Evolutionary conservation across 2,329 filamentous ascomycete genomes (phyloP).

Genomic region (Fusarium bulbicola): DNA sequence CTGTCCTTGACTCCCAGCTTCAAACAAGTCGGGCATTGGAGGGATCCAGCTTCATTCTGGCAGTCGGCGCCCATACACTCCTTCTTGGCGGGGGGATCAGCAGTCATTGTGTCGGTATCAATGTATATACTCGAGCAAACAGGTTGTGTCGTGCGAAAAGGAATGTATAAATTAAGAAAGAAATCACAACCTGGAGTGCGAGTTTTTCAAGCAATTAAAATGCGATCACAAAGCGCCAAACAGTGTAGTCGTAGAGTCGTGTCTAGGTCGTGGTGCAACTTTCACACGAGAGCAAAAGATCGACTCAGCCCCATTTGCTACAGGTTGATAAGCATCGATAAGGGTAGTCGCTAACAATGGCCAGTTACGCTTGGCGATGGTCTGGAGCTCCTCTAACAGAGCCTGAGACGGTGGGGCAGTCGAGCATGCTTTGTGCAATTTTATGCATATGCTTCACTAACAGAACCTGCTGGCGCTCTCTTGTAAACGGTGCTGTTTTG

Average conservation of each 20-base stretch:
- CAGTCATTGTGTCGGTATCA: constrained; percentile 52
- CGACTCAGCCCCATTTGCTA: constrained; percentile 19
- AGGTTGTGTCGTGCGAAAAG: neutral
- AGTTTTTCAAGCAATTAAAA: neutral
- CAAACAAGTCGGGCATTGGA: constrained; percentile 95
- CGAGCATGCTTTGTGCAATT: constrained; percentile 7
- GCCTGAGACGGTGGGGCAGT: neutral
- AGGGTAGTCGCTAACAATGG: constrained; percentile 24
- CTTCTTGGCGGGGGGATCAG: constrained; percentile 64
- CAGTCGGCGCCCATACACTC: constrained; percentile 87
- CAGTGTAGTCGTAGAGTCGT: constrained; percentile 5
- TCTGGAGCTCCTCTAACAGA: constrained; percentile 4
- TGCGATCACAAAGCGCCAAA: constrained; percentile 3
- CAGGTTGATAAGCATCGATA: constrained; percentile 28
- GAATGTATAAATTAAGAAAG: neutral
- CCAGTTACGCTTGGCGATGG: neutral
- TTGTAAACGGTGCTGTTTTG: constrained; percentile 9
- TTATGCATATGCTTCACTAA: constrained; percentile 5
- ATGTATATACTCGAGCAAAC: neutral
- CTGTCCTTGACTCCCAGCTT: constrained; percentile 88
- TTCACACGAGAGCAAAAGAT: constrained; percentile 37
- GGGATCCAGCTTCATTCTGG: constrained; percentile 81
- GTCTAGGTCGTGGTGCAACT: constrained; percentile 30
- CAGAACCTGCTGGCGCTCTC: neutral
- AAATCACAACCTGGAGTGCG: neutral